Evolutionary conservation across 2,329 filamentous ascomycete species (phyloP).

Genomic region (Ramularia endophylla): DNA sequence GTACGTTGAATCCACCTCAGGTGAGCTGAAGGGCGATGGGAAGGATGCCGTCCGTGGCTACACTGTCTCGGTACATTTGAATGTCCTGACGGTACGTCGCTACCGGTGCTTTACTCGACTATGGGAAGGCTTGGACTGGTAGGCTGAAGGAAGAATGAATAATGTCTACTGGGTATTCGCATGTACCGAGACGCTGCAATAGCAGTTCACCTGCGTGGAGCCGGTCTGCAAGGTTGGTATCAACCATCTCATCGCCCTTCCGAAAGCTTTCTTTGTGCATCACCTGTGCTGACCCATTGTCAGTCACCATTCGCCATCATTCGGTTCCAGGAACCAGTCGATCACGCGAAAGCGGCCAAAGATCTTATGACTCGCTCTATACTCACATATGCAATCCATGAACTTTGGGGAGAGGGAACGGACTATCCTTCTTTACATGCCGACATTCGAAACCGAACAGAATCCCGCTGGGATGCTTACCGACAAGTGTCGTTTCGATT

Average conservation of each 20-base stretch:
- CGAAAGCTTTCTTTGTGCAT: not conserved
- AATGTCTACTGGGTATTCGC: too few relatives aligned
- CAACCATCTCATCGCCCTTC: not conserved
- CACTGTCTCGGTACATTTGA: too few relatives aligned
- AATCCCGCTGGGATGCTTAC: slow-evolving; percentile 63
- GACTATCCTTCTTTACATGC: slow-evolving; percentile 64
- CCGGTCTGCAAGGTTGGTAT: slow-evolving; percentile 4
- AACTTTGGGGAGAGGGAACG: slow-evolving; percentile 74
- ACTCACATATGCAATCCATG: slow-evolving; percentile 75
- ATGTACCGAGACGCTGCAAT: not conserved
- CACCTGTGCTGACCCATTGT: not conserved
- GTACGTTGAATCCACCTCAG: slow-evolving; percentile 47
- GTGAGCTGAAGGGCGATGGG: slow-evolving; percentile 3
- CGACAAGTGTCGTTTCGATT: slow-evolving; percentile 70
- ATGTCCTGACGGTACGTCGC: too few relatives aligned
- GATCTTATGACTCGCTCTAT: slow-evolving; percentile 70
- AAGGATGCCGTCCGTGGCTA: too few relatives aligned
- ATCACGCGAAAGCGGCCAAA: slow-evolving; percentile 47
- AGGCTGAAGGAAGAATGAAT: too few relatives aligned
- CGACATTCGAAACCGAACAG: slow-evolving; percentile 54
- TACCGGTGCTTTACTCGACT: too few relatives aligned
- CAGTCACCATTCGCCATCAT: slow-evolving; percentile 86
- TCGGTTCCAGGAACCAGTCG: slow-evolving; percentile 40
- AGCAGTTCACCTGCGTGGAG: too few relatives aligned
- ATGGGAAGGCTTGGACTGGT: too few relatives aligned